Conservation (phyloP, 2,329 filamentous ascomycete species). For the Botrytis hyacinthi region DNA sequence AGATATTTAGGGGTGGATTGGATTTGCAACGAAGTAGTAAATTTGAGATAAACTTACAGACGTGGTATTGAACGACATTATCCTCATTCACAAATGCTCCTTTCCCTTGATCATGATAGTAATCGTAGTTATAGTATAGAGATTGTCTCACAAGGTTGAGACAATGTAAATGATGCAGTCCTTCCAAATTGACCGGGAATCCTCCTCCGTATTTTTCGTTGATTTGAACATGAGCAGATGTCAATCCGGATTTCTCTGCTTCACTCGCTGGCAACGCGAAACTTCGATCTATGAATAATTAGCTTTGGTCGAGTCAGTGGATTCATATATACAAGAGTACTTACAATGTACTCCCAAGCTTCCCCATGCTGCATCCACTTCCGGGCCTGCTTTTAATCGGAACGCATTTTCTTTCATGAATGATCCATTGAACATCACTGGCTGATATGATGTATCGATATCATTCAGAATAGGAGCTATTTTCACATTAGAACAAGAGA, state of each 20-base stretch:
- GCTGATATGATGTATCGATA: conserved; percentile 44
- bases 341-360: conserved; percentile 50
- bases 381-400: conserved; percentile 46
- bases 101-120: conserved; percentile 47
- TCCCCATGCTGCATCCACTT: conserved; percentile 54
- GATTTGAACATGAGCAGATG: conserved; percentile 50
- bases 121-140: conserved; percentile 52
- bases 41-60: conserved; percentile 44
- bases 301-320: background rate
- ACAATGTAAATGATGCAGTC: conserved; percentile 51
- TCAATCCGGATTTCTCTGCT: conserved; percentile 45
- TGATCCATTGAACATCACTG: conserved; percentile 50
- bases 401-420: conserved; percentile 53
- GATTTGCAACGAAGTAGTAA: background rate
- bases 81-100: conserved; percentile 51
- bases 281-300: conserved; percentile 33
- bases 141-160: conserved; percentile 53
- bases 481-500: conserved; percentile 14
- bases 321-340: background rate
- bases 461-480: conserved; percentile 42
- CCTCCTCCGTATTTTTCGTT: conserved; percentile 51
- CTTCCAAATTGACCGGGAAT: conserved; percentile 49
- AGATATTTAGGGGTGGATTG: too few relatives aligned
- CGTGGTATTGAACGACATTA: conserved; percentile 48
- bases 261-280: conserved; percentile 44